A percentile compares a stretch with the other conserved stretches of the same genome.
Conservation (phyloP, 2,329 filamentous ascomycete genomes). For the Venturia carpophila region DNA sequence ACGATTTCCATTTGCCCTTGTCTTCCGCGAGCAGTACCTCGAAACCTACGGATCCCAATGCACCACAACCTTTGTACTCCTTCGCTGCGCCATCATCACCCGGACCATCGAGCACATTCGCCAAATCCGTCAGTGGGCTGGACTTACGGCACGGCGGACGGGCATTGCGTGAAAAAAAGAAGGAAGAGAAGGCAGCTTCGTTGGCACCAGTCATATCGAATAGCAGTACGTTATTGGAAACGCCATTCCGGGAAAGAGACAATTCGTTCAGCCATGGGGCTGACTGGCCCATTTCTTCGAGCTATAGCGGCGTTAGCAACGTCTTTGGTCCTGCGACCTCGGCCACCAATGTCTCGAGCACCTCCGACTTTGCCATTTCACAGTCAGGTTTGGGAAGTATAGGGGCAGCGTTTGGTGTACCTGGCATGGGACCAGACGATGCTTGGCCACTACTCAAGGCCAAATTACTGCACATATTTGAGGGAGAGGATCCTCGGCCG, state of each 20-base stretch:
- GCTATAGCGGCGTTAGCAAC: constrained; percentile 24
- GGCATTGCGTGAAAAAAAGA: constrained; percentile 66
- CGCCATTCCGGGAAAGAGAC: constrained; percentile 29
- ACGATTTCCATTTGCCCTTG: constrained; percentile 60
- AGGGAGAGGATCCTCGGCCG: constrained; percentile 70
- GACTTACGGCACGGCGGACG: constrained; percentile 71
- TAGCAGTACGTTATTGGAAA: constrained; percentile 24
- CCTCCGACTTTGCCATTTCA: constrained; percentile 26
- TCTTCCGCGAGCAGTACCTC: constrained; percentile 73
- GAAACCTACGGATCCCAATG: constrained; percentile 63
- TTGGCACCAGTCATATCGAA: constrained; percentile 25
- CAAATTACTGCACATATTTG: constrained; percentile 68
- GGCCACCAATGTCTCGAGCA: constrained; percentile 15
- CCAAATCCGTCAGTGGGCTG: constrained; percentile 73
- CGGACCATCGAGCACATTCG: constrained; percentile 59
- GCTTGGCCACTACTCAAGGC: constrained; percentile 76
- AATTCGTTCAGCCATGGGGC: constrained; percentile 34
- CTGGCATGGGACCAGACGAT: constrained; percentile 54
- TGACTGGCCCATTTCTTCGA: constrained; percentile 30
- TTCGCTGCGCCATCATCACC: constrained; percentile 69
- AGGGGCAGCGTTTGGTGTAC: constrained; percentile 40
- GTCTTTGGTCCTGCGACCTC: constrained; percentile 21
- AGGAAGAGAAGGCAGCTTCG: constrained; percentile 42
- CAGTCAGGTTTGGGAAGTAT: constrained; percentile 37
- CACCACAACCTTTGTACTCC: constrained; percentile 69